phyloP scores from a whole-genome alignment of 208 protist genomes.

The Novymonas esmeraldas region DNA sequence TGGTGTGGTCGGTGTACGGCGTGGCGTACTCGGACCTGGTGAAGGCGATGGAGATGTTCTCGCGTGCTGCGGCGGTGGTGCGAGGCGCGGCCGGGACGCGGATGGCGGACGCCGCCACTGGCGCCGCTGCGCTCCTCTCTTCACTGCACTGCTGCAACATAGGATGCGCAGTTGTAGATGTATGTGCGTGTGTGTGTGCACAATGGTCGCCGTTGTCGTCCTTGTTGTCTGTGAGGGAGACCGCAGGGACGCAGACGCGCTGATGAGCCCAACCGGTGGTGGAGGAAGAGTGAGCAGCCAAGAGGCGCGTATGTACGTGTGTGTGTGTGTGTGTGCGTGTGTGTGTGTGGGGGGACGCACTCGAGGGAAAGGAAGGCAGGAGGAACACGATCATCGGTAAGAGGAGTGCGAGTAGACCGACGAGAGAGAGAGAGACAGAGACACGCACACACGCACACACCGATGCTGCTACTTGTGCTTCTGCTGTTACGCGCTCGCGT shows the following conservation, averaged over 20 bases:
- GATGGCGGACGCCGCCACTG: neutral
- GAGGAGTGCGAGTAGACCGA: too few relatives aligned
- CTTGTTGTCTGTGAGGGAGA: too few relatives aligned
- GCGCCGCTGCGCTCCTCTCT: neutral
- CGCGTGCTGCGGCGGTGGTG: slow-evolving; percentile 12
- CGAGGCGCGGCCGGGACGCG: too few relatives aligned
- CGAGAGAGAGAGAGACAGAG: too few relatives aligned
- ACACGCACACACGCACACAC: too few relatives aligned
- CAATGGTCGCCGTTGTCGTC: too few relatives aligned
- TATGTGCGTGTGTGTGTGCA: neutral
- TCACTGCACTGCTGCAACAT: neutral
- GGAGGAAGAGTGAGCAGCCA: too few relatives aligned
- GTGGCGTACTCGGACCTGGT: slow-evolving; percentile 69
- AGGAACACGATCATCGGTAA: too few relatives aligned
- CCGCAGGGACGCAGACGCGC: too few relatives aligned
- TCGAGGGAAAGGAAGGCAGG: neutral
- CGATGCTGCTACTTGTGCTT: too few relatives aligned
- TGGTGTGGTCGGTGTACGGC: slow-evolving; percentile 63
- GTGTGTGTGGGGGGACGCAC: neutral
- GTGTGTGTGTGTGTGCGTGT: neutral
- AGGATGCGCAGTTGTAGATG: neutral
- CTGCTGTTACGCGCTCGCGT: too few relatives aligned
- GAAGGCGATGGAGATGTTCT: slow-evolving; percentile 76
- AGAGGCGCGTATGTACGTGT: neutral
- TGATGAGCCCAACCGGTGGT: too few relatives aligned